phyloP scores from a whole-genome alignment of 2,329 filamentous ascomycete species.

The Ascochyta lentis region DNA sequence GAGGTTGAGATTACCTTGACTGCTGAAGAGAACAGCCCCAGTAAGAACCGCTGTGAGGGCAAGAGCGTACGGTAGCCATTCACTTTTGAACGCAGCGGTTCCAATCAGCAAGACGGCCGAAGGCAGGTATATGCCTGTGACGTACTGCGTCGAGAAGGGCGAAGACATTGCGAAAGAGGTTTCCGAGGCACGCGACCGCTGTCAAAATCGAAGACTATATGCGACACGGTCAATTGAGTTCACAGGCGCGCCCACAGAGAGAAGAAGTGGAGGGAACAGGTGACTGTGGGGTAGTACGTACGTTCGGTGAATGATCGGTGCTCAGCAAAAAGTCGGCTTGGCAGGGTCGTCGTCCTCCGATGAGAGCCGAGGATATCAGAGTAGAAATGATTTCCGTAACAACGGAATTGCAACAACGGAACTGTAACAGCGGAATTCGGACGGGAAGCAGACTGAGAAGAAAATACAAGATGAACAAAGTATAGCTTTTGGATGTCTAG shows the following conservation, averaged over 20 bases:
- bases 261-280: neutral
- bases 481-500: neutral
- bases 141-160: conserved; percentile 52
- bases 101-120: conserved; percentile 78
- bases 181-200: neutral
- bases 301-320: conserved; percentile 14
- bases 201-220: neutral
- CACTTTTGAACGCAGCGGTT: conserved; percentile 76
- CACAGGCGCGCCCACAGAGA: neutral
- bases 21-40: conserved; percentile 12
- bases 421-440: neutral
- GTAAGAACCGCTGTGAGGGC: conserved; percentile 68
- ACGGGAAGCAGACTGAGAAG: neutral
- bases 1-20: neutral
- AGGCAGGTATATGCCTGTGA: conserved; percentile 85
- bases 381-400: conserved; percentile 8
- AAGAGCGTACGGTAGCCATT: conserved; percentile 72
- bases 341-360: conserved; percentile 11
- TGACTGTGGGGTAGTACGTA: conserved; percentile 8
- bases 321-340: conserved; percentile 13
- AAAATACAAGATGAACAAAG: too few species aligned
- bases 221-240: conserved; percentile 7
- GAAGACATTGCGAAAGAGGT: conserved; percentile 24
- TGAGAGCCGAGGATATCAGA: conserved; percentile 2
- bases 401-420: neutral